Evolutionary conservation across 139 green algal genomes (phyloP).

Genomic region (Coelastrella sp.): DNA sequence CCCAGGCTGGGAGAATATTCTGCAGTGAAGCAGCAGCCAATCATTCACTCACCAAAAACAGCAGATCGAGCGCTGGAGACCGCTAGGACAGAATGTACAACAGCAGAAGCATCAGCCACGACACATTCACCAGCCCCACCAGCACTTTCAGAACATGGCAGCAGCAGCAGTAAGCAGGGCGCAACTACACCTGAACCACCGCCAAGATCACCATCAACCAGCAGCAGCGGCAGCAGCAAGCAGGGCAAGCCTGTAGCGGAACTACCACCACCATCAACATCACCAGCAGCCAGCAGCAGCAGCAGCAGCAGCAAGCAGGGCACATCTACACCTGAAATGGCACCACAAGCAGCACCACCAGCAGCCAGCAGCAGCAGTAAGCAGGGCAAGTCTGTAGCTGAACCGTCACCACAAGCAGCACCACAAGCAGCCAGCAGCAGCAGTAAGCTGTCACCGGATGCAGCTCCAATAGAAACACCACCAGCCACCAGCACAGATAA

Average conservation of each 20-base stretch:
- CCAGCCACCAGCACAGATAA: background rate
- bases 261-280: background rate
- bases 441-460: background rate
- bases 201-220: background rate
- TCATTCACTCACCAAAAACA: background rate
- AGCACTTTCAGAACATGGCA: background rate
- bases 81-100: background rate
- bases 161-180: background rate
- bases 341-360: background rate
- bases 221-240: background rate
- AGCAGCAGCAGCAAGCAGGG: slow-evolving; percentile 2
- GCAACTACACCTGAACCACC: background rate
- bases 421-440: background rate
- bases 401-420: background rate
- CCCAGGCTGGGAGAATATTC: slow-evolving; percentile 27
- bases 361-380: background rate
- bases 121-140: background rate
- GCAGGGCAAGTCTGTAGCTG: too few species aligned
- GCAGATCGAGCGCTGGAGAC: background rate
- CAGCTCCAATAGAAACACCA: background rate
- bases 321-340: background rate
- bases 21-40: slow-evolving; percentile 14
- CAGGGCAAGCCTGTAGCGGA: background rate
- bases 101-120: slow-evolving; percentile 7
- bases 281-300: background rate